Evolutionary conservation across 176 grass and related monocot species (phyloP).

Genomic region (Phragmites australis): DNA sequence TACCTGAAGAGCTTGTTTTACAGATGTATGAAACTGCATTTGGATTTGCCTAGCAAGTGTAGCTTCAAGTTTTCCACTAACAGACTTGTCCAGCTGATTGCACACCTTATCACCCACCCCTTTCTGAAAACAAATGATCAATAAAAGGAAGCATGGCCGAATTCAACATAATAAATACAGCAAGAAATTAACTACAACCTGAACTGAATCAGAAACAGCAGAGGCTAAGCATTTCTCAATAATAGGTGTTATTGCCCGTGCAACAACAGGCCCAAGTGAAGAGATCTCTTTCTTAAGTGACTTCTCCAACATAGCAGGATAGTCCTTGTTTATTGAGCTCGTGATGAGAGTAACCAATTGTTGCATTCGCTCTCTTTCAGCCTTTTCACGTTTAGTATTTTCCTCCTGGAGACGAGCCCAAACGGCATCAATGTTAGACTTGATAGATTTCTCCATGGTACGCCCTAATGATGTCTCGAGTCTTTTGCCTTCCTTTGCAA

Average conservation of each 20-base stretch:
- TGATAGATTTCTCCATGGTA: conserved; percentile 83
- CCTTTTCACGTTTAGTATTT: conserved; percentile 71
- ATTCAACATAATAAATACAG: conserved; percentile 29
- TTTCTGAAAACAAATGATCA: conserved; percentile 59
- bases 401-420: conserved; percentile 87
- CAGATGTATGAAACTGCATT: conserved; percentile 81
- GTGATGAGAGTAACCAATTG: conserved; percentile 74
- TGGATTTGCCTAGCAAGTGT: conserved; percentile 91
- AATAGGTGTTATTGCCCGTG: conserved; percentile 67
- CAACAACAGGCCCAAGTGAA: conserved; percentile 71
- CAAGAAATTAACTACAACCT: conserved; percentile 59
- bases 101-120: conserved; percentile 78
- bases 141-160: conserved; percentile 22
- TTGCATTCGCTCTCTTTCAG: conserved; percentile 75
- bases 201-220: conserved; percentile 77
- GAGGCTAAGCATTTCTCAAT: conserved; percentile 70
- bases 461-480: conserved; percentile 72
- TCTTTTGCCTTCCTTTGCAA: conserved; percentile 91
- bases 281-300: conserved; percentile 87
- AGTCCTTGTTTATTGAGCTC: conserved; percentile 74
- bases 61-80: conserved; percentile 88
- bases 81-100: conserved; percentile 91
- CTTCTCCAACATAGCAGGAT: conserved; percentile 68
- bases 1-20: conserved; percentile 93
- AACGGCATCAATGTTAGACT: conserved; percentile 70